These are phyloP conservation scores for Spiraea crenata DNA, from an alignment of 331 rosid genomes.

Conservation along the genomic window DNA sequence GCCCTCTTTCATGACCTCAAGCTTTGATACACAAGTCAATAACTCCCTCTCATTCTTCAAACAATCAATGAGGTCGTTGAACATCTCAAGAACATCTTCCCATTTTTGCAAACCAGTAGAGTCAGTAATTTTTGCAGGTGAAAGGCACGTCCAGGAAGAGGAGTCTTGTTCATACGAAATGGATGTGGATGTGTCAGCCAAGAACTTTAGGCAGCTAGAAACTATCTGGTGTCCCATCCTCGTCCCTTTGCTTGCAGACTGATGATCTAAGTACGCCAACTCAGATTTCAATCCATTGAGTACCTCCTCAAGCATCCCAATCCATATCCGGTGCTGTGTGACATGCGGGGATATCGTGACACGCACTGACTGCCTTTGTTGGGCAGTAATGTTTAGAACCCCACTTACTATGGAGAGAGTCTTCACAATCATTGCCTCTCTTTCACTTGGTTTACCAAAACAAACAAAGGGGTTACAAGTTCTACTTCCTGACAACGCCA, in stretches of 20 bases:
- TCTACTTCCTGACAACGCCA: slow-evolving; percentile 14
- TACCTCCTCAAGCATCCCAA: slow-evolving; percentile 48
- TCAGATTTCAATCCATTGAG: slow-evolving; percentile 56
- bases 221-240: slow-evolving; percentile 65
- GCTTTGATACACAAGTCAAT: slow-evolving; percentile 47
- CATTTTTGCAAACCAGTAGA: slow-evolving; percentile 41
- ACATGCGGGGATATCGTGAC: slow-evolving; percentile 54
- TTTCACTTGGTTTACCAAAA: slow-evolving; percentile 53
- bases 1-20: slow-evolving; percentile 79
- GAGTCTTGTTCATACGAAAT: slow-evolving; percentile 37
- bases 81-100: too few species aligned
- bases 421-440: slow-evolving; percentile 56
- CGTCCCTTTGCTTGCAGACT: slow-evolving; percentile 33
- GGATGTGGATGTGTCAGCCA: slow-evolving; percentile 40
- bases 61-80: too few species aligned
- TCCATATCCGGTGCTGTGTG: slow-evolving; percentile 73
- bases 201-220: slow-evolving; percentile 56
- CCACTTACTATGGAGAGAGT: slow-evolving; percentile 63
- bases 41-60: slow-evolving; percentile 48
- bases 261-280: slow-evolving; percentile 41
- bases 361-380: slow-evolving; percentile 72
- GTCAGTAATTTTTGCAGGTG: slow-evolving; percentile 36
- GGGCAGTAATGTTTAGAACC: slow-evolving; percentile 60
- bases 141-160: slow-evolving; percentile 78
- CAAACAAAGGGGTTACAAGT: slow-evolving; percentile 30